Evolutionary conservation across 352 stramenopile genomes (phyloP), one percentile per base, ranked within the genome.

Genomic region (Phytopythium oedochilum): DNA sequence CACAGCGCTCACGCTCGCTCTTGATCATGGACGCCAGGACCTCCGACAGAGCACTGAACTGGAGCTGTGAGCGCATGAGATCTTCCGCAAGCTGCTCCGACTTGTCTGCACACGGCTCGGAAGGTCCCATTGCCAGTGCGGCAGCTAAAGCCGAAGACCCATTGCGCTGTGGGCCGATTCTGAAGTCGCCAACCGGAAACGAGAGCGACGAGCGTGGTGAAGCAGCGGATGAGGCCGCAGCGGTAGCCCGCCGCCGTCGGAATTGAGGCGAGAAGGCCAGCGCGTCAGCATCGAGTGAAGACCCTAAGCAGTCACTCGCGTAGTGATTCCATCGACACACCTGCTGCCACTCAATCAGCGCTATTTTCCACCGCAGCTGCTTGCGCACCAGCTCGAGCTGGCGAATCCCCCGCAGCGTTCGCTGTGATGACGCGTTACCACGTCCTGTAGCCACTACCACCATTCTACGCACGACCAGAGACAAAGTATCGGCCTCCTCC

Each of bases 281-380:
- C 18, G 65, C 22, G 22, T 12, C 29, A 26, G 47, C 6, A n/a
- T 44, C 28, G 7, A 39, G 17, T 2, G 45, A 32, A n/a, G 20
- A 4, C 0, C 23, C 73, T 8, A 73, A 53, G 29, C 73, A 65
- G 38, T 88, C 77, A 15, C 60, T 76, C 14, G 73, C 57, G 46
- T 69, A 75, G 31, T 79, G 79, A 25, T 75, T 78, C 75, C 70
- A 84, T 6, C 73, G 61, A 61, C 75, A 89, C 14, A 63, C 48
- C 42, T 89, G 73, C 9, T 63, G 66, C 78, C 80, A 88, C 36
- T 80, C 63, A 5, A 88, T 45, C 0, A 72, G 53, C 0, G 78
- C 63, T 34, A 92, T 84, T 60, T 82, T 75, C 82, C 82, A 92
- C 42, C 77, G 75, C 29, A 89, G 62, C 6, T 83, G 64, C 28